Evolutionary conservation across 345 rosid species (phyloP).

Genomic region (Trapa bicornis): DNA sequence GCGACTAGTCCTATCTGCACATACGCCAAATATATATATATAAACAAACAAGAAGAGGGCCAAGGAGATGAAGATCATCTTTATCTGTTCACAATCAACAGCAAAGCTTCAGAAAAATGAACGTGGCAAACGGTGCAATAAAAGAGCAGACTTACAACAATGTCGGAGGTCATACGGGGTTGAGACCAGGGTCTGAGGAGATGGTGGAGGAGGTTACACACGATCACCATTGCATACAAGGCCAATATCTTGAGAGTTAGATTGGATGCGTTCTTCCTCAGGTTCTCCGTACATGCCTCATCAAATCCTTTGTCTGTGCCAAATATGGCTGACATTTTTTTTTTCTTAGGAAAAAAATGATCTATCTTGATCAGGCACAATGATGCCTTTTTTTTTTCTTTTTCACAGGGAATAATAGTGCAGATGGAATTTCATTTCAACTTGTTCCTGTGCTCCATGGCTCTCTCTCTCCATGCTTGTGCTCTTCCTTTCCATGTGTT

Average conservation of each 20-base stretch:
- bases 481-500: no score
- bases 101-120: no score
- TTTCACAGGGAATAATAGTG: background rate
- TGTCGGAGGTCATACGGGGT: slow-evolving; percentile 72
- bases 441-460: background rate
- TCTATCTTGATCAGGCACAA: background rate
- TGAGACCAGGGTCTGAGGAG: slow-evolving; percentile 56
- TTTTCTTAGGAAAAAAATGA: no score
- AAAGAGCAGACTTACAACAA: slow-evolving; percentile 24
- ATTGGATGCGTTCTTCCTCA: slow-evolving; percentile 12
- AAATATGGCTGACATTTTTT: slow-evolving; percentile 9
- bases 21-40: no score
- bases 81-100: no score
- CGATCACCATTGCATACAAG: slow-evolving; percentile 14
- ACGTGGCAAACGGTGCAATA: no score
- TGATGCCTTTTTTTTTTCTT: background rate
- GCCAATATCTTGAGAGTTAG: slow-evolving; percentile 12
- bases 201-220: slow-evolving; percentile 54
- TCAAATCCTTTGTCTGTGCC: slow-evolving; percentile 10
- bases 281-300: slow-evolving; percentile 9
- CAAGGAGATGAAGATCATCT: no score
- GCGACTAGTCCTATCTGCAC: background rate
- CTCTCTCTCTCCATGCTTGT: background rate
- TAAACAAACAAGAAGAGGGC: no score
- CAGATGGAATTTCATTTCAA: background rate